A percentile compares a stretch with the other conserved stretches of the same genome.
Evolutionary conservation across 257 asterid species (phyloP).

Genomic region (Nicotiana attenuata): DNA sequence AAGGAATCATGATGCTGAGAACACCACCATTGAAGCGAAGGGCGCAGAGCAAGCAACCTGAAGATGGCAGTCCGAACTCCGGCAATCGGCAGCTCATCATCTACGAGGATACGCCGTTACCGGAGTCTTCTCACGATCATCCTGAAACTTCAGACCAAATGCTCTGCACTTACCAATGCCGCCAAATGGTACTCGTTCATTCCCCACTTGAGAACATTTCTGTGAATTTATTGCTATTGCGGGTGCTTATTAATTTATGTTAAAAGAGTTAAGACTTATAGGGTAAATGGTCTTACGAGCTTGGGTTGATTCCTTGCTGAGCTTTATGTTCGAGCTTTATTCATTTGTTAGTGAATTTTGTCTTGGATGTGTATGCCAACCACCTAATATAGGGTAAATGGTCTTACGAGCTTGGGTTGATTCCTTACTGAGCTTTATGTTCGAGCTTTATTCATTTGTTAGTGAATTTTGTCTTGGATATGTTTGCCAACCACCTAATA

Average conservation of each 20-base stretch:
- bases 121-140: slow-evolving; percentile 51
- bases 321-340: neutral
- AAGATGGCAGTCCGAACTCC: slow-evolving; percentile 58
- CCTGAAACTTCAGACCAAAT: slow-evolving; percentile 63
- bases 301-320: neutral
- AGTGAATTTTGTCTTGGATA: neutral
- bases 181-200: slow-evolving; percentile 67
- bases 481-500: neutral
- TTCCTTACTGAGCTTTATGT: neutral
- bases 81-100: slow-evolving; percentile 44
- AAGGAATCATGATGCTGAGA: slow-evolving; percentile 56
- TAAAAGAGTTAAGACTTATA: neutral
- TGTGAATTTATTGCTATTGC: neutral
- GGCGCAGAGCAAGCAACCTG: slow-evolving; percentile 43
- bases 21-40: slow-evolving; percentile 85
- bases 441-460: neutral
- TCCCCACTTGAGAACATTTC: neutral
- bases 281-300: neutral
- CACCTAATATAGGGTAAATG: neutral
- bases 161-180: slow-evolving; percentile 98
- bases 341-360: neutral
- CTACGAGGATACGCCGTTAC: slow-evolving; percentile 59
- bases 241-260: neutral
- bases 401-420: neutral
- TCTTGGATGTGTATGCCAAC: neutral